phyloP scores from a whole-genome alignment of 1,284 basidiomycete genomes.

The Moesziomyces sp. region DNA sequence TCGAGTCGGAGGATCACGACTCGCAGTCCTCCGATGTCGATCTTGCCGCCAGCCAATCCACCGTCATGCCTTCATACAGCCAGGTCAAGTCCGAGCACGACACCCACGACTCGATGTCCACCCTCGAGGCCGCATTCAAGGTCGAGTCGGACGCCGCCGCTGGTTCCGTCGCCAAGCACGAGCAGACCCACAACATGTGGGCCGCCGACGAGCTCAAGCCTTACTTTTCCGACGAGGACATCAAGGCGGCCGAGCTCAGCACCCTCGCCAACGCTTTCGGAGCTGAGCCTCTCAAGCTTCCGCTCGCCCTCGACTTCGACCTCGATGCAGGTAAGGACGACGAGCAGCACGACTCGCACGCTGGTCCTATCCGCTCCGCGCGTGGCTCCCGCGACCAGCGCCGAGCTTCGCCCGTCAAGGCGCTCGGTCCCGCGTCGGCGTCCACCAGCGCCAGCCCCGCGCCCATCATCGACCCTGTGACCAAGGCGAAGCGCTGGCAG shows the following conservation, averaged over 20 bases:
- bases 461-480: slow-evolving; percentile 29
- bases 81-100: slow-evolving; percentile 41
- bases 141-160: slow-evolving; percentile 13
- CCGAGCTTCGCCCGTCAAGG: slow-evolving; percentile 35
- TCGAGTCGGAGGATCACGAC: slow-evolving; percentile 26
- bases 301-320: background rate
- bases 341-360: slow-evolving; percentile 23
- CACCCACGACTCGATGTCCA: slow-evolving; percentile 9
- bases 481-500: slow-evolving; percentile 52
- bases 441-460: slow-evolving; percentile 20
- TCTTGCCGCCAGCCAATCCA: slow-evolving; percentile 33
- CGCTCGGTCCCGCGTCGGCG: background rate
- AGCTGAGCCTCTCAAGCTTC: slow-evolving; percentile 15
- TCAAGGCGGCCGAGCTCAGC: slow-evolving; percentile 23
- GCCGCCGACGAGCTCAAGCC: slow-evolving; percentile 27
- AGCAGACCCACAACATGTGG: slow-evolving; percentile 14
- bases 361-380: slow-evolving; percentile 30
- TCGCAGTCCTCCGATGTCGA: slow-evolving; percentile 24
- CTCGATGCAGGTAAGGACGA: slow-evolving; percentile 5
- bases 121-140: slow-evolving; percentile 39
- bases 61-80: slow-evolving; percentile 25
- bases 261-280: slow-evolving; percentile 36
- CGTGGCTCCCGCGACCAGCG: slow-evolving; percentile 17
- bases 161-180: slow-evolving; percentile 16
- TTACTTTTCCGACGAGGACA: slow-evolving; percentile 31